Percentiles rank a stretch among this genome's conserved stretches.
phyloP scores from a whole-genome alignment of 2,329 filamentous ascomycete species.

The Zalaria sp. region DNA sequence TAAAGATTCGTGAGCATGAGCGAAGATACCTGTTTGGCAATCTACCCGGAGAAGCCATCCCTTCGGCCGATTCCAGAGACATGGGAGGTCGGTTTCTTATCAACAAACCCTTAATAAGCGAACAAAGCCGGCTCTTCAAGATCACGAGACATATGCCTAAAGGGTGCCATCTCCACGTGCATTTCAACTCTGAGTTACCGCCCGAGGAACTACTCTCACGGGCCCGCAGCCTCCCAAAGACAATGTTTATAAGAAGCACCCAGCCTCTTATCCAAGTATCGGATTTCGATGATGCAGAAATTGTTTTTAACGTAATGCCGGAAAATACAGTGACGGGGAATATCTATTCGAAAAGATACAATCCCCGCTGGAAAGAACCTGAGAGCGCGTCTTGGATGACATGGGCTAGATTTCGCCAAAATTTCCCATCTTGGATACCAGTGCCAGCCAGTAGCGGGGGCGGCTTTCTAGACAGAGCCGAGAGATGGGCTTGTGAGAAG shows the following conservation, averaged over 20 bases:
- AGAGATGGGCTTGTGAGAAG: slow-evolving; percentile 16
- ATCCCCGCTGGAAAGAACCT: slow-evolving; percentile 17
- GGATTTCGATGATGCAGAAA: slow-evolving; percentile 41
- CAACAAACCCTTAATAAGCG: slow-evolving; percentile 26
- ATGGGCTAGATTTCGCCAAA: slow-evolving; percentile 28
- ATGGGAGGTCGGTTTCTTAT: slow-evolving; percentile 34
- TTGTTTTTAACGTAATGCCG: slow-evolving; percentile 44
- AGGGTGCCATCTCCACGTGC: slow-evolving; percentile 58
- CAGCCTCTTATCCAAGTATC: slow-evolving; percentile 33
- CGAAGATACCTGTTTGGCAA: slow-evolving; percentile 28
- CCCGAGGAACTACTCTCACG: slow-evolving; percentile 47
- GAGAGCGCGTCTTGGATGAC: slow-evolving; percentile 24
- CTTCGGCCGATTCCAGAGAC: slow-evolving; percentile 21
- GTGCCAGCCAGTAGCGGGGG: neutral
- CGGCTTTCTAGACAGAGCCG: slow-evolving; percentile 10
- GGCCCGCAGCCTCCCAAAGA: slow-evolving; percentile 33
- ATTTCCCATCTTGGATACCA: slow-evolving; percentile 22
- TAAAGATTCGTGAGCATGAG: slow-evolving; percentile 27
- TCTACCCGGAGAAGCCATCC: slow-evolving; percentile 25
- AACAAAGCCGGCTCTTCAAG: slow-evolving; percentile 41
- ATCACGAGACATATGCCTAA: slow-evolving; percentile 52
- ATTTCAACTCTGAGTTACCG: slow-evolving; percentile 61
- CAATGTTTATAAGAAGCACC: slow-evolving; percentile 58
- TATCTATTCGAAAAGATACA: slow-evolving; percentile 38
- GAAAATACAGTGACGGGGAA: slow-evolving; percentile 16